Evolutionary conservation across 495 filamentous ascomycete genomes (phyloP).

Genomic region (Hyaloscypha variabilis): DNA sequence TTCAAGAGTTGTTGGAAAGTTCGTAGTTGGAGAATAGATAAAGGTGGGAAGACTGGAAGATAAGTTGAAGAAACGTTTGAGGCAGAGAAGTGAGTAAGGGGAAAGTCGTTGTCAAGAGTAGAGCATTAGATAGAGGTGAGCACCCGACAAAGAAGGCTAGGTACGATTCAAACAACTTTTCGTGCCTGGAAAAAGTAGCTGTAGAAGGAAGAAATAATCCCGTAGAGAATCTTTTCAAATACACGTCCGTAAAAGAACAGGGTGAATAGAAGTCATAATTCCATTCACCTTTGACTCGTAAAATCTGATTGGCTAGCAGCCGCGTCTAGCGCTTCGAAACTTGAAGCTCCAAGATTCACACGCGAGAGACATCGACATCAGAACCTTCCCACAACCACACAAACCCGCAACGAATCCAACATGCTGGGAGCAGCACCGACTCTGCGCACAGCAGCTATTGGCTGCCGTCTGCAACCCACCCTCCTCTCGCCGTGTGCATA

Average conservation of each 20-base stretch:
- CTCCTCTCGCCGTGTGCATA: slow-evolving; percentile 28
- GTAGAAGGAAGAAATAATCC: neutral
- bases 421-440: slow-evolving; percentile 31
- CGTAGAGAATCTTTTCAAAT: neutral
- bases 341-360: slow-evolving; percentile 5
- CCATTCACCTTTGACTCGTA: neutral
- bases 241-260: neutral
- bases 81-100: neutral
- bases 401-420: slow-evolving; percentile 9
- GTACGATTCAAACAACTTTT: neutral
- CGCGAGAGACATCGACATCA: slow-evolving; percentile 5
- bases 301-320: neutral
- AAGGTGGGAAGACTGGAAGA: neutral
- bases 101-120: neutral
- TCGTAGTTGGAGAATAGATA: neutral
- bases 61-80: neutral
- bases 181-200: neutral
- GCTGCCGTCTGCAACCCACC: slow-evolving; percentile 31
- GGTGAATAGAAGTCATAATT: neutral
- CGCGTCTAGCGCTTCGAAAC: neutral
- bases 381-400: neutral
- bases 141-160: neutral
- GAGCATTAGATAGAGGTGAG: neutral
- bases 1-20: neutral
- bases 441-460: slow-evolving; percentile 30